Evolutionary conservation across 2,329 filamentous ascomycete genomes (phyloP), one percentile per base, ranked within the genome.

Genomic region (Diaporthe helianthi): DNA sequence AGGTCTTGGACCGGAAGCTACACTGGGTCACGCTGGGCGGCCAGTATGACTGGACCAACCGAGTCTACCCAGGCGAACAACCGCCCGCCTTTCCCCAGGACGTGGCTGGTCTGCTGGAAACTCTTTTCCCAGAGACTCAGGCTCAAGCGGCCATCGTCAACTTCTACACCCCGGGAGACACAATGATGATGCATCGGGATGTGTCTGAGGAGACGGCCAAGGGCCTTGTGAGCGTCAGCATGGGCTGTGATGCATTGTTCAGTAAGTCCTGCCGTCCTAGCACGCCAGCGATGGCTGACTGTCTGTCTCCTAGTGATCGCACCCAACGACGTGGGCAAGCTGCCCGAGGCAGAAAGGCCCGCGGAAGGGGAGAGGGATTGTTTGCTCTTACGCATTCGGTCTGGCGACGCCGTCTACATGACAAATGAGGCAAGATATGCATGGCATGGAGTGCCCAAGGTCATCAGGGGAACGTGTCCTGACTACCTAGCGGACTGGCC

Each of bases 21-120:
- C 93, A 95, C 74, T 99, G 96, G 96, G 88, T 97, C 51, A 98
- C 95, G 0, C 87, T 99, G 3, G 96, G 96, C 61, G 95, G 94
- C 0, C 96, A 98, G 79, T 98, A 98, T 79, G 93, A 98, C 81
- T 98, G 95, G 96, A 97, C 94, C 0, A 87, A 89, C 68, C 94
- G 97, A 73, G 82, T 88, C 15, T 98, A 98, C 76, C 94, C 94
- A 0, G 78, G 83, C 12, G 84, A 86, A n/a, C 71, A 78, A 4
- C 90, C 92, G 0, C 93, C 93, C 0, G 75, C 81, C 0, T 98
- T 98, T 74, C 94, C 95, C 0, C 49, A 78, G 1, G 93, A 97
- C 76, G 85, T 97, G 60, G 88, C 89, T 4, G 78, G 77, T 1
- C 86, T 97, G 9, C 81, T 98, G 0, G 84, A 89, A 67, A 80